These are phyloP conservation scores for Aspergillus puulaauensis DNA, from an alignment of 2,329 filamentous ascomycete species.

Conservation along the genomic window DNA sequence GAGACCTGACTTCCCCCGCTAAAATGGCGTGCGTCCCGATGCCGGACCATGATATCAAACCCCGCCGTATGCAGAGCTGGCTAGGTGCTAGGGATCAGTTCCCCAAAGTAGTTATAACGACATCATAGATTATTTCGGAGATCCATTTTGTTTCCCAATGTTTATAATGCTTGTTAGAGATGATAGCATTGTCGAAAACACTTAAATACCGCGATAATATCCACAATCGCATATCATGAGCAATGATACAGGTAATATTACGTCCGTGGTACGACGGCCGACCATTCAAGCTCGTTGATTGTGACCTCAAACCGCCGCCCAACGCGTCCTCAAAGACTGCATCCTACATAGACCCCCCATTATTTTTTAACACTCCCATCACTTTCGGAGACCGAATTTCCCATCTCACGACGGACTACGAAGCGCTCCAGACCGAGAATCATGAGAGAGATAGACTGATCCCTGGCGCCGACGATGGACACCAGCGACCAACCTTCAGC, in stretches of 20 bases:
- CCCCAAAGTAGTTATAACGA: neutral
- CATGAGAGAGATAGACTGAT: constrained; percentile 13
- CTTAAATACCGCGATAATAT: neutral
- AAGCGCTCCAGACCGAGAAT: constrained; percentile 9
- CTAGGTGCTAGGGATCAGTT: neutral
- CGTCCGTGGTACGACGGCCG: constrained; percentile 8
- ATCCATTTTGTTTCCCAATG: neutral
- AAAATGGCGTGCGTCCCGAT: constrained; percentile 3
- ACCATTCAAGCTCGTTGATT: neutral
- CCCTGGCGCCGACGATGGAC: constrained; percentile 30
- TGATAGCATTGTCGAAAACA: neutral
- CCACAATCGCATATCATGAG: neutral
- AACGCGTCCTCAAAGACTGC: constrained; percentile 3
- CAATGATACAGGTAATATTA: constrained; percentile 16
- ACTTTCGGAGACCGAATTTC: neutral
- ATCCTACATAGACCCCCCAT: neutral
- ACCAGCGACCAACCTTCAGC: constrained; percentile 22
- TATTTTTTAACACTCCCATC: neutral
- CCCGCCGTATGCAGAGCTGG: neutral
- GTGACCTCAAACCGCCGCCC: constrained; percentile 3
- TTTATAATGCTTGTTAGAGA: neutral
- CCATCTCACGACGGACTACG: neutral
- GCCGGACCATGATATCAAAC: neutral
- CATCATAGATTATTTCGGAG: neutral
- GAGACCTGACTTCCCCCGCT: neutral